A percentile compares a stretch with the other conserved stretches of the same genome.
These are phyloP conservation scores for Adiantum capillusveneris DNA, from an alignment of 75 land plant genomes.

Conservation along the genomic window DNA sequence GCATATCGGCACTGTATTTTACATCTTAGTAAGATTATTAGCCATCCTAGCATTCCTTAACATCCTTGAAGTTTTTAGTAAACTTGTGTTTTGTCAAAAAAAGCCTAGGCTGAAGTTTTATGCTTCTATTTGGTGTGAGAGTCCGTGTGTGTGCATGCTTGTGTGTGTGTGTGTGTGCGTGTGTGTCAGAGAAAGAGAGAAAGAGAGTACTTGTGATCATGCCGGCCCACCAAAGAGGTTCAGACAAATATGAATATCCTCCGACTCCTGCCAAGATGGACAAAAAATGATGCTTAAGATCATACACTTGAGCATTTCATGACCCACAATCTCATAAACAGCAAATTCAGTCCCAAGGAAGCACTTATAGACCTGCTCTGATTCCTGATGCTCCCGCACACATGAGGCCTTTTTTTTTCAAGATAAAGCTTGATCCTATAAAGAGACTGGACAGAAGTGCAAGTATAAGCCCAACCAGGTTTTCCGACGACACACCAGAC, in stretches of 20 bases:
- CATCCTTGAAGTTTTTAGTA: too few relatives aligned
- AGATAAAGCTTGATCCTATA: slow-evolving; percentile 77
- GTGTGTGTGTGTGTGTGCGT: too few relatives aligned
- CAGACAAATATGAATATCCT: slow-evolving; percentile 86
- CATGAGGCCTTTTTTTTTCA: slow-evolving; percentile 81
- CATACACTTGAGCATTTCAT: too few relatives aligned
- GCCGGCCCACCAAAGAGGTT: slow-evolving; percentile 97
- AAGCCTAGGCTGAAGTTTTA: too few relatives aligned
- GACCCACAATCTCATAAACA: too few relatives aligned
- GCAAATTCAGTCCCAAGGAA: background rate
- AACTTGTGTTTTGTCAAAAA: too few relatives aligned
- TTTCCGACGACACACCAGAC: slow-evolving; percentile 3
- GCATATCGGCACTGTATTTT: too few relatives aligned
- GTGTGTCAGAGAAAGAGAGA: background rate
- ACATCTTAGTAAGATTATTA: too few relatives aligned
- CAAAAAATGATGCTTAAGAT: too few relatives aligned
- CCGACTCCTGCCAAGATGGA: slow-evolving; percentile 54
- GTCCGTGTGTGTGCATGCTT: too few relatives aligned
- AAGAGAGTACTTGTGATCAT: slow-evolving; percentile 74
- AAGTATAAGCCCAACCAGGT: slow-evolving; percentile 50
- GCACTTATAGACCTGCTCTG: slow-evolving; percentile 47
- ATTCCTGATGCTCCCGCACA: slow-evolving; percentile 67
- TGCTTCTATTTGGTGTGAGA: too few relatives aligned
- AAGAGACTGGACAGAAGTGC: slow-evolving; percentile 68
- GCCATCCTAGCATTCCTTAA: too few relatives aligned